A percentile compares a stretch with the other conserved stretches of the same genome.
Evolutionary conservation across 495 filamentous ascomycete genomes (phyloP).

Genomic region (Penicillium daleae): DNA sequence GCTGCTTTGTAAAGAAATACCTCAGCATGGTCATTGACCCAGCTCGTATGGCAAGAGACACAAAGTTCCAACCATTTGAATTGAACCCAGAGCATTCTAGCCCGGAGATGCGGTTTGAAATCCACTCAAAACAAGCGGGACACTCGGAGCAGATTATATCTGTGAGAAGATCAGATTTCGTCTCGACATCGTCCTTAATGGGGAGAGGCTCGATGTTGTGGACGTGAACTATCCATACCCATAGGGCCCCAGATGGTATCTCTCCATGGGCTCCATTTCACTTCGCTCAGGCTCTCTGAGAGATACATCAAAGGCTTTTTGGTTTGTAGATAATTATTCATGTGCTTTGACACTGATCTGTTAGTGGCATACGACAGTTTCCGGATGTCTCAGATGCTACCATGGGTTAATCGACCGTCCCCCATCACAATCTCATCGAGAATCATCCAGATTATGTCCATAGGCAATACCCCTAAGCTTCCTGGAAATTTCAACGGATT

Average conservation of each 20-base stretch:
- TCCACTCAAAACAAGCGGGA: background rate
- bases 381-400: background rate
- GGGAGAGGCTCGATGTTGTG: background rate
- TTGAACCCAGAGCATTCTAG: background rate
- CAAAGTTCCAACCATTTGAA: background rate
- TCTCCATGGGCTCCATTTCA: background rate
- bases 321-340: background rate
- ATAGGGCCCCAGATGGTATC: background rate
- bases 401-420: background rate
- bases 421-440: background rate
- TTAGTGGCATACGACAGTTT: background rate
- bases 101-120: background rate
- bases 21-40: background rate
- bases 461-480: background rate
- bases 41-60: background rate
- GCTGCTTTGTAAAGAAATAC: background rate
- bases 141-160: background rate
- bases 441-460: background rate
- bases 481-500: background rate
- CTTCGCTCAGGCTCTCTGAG: background rate
- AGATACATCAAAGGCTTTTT: background rate
- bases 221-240: background rate
- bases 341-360: background rate
- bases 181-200: background rate
- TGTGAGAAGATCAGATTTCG: background rate